Evolutionary conservation across 257 asterid species (phyloP).

Genomic region (Lavandula angustifolia): DNA sequence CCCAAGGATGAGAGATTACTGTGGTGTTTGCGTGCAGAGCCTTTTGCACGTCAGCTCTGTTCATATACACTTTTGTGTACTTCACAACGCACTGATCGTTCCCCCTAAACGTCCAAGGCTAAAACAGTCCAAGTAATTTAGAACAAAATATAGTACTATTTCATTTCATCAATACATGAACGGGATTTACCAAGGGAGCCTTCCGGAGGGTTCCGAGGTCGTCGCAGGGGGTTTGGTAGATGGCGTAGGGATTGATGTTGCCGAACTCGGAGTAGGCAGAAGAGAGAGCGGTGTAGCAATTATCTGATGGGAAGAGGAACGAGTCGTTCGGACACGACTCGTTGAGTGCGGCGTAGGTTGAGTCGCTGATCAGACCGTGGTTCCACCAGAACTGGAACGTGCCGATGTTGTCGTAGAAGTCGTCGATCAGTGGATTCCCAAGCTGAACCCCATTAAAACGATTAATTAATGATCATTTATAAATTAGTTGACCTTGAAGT

Average conservation of each 20-base stretch:
- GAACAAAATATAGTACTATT: neutral
- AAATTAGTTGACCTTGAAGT: too few species aligned
- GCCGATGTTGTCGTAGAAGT: slow-evolving; percentile 49
- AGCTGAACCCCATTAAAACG: slow-evolving; percentile 38
- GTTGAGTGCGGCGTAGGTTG: slow-evolving; percentile 46
- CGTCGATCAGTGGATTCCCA: slow-evolving; percentile 61
- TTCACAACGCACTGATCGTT: slow-evolving; percentile 55
- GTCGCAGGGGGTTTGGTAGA: slow-evolving; percentile 41
- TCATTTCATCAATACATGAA: neutral
- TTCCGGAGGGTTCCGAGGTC: slow-evolving; percentile 38
- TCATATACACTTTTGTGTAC: slow-evolving; percentile 58
- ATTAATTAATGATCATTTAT: too few species aligned
- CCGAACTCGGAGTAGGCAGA: slow-evolving; percentile 47
- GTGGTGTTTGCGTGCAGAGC: slow-evolving; percentile 62
- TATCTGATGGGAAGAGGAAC: slow-evolving; percentile 41
- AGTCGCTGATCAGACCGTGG: slow-evolving; percentile 51
- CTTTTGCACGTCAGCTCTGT: slow-evolving; percentile 54
- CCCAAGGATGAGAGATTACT: slow-evolving; percentile 49
- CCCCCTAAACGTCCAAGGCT: slow-evolving; percentile 67
- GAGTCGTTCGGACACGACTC: slow-evolving; percentile 48
- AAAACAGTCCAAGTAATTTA: slow-evolving; percentile 16
- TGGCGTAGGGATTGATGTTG: slow-evolving; percentile 52
- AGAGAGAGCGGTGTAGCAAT: slow-evolving; percentile 42
- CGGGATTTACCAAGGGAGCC: slow-evolving; percentile 43
- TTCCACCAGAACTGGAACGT: slow-evolving; percentile 64